A percentile compares a stretch with the other conserved stretches of the same genome.
These are phyloP conservation scores for Chaetomium cochliodes DNA, from an alignment of 495 filamentous ascomycete species.

Conservation along the genomic window DNA sequence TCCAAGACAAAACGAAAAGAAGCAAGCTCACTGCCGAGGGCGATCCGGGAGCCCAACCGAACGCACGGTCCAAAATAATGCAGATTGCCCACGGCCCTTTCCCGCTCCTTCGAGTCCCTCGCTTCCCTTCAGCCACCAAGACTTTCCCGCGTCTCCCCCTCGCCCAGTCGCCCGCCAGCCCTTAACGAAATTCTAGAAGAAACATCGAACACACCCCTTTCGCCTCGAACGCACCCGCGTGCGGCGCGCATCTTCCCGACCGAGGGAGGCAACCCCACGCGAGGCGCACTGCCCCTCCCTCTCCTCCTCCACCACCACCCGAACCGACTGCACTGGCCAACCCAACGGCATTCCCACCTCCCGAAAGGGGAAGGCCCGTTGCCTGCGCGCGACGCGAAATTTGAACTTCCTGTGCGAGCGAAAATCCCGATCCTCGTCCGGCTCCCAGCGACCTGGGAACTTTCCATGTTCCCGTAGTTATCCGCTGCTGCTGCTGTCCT, in stretches of 20 bases:
- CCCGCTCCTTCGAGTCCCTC: neutral
- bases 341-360: neutral
- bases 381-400: neutral
- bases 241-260: neutral
- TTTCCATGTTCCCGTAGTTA: neutral
- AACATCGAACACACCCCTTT: constrained; percentile 2
- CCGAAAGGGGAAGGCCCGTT: constrained; percentile 12
- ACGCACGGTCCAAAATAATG: neutral
- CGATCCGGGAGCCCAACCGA: constrained; percentile 5
- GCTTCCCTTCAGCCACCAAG: neutral
- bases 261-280: neutral
- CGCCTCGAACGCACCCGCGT: neutral
- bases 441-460: neutral
- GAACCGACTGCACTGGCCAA: no score
- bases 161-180: neutral
- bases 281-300: neutral
- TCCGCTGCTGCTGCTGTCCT: neutral
- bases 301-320: neutral
- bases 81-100: neutral
- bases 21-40: neutral
- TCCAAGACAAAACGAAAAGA: neutral
- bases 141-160: neutral
- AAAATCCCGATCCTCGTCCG: neutral
- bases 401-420: neutral
- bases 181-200: constrained; percentile 7